Percentiles rank a stretch among this genome's conserved stretches.
Evolutionary conservation across 2,329 filamentous ascomycete genomes (phyloP).

Genomic region (Nigrospora sphaerica): DNA sequence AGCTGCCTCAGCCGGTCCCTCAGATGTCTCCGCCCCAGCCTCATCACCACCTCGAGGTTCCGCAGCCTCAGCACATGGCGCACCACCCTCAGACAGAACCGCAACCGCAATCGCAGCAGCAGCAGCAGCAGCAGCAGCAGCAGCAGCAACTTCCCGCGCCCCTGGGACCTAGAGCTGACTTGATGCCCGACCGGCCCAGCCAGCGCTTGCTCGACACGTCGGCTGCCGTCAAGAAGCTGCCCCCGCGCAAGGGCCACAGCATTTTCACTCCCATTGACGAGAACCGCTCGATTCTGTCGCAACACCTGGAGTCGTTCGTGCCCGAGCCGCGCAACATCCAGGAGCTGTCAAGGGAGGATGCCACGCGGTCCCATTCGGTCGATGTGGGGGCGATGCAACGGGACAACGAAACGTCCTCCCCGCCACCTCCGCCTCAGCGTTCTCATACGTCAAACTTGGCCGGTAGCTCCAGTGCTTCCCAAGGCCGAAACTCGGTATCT

Average conservation of each 20-base stretch:
- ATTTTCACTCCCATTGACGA: constrained; percentile 98
- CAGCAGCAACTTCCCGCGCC: constrained; percentile 43
- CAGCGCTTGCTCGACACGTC: constrained; percentile 21
- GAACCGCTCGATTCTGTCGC: constrained; percentile 77
- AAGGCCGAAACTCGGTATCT: constrained; percentile 47
- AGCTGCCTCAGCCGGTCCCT: constrained; percentile 37
- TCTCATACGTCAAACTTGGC: constrained; percentile 42
- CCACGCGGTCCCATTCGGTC: constrained; percentile 54
- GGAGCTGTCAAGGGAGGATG: constrained; percentile 28
- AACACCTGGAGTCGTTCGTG: constrained; percentile 67
- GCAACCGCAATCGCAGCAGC: constrained; percentile 42
- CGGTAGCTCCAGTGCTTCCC: constrained; percentile 22
- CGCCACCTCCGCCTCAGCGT: constrained; percentile 43
- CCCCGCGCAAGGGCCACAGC: constrained; percentile 76
- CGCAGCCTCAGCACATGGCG: constrained; percentile 18
- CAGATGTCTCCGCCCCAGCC: constrained; percentile 49
- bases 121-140: constrained; percentile 28
- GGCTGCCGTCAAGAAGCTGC: constrained; percentile 36
- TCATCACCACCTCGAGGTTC: constrained; percentile 29
- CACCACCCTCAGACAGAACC: constrained; percentile 24
- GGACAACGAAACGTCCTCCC: constrained; percentile 42
- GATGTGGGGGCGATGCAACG: constrained; percentile 53
- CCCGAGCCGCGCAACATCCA: constrained; percentile 39
- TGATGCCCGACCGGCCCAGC: constrained; percentile 36
- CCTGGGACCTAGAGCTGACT: constrained; percentile 41